Percentiles rank a stretch among this genome's conserved stretches.
phyloP scores from a whole-genome alignment of 768 basidiomycete species.

The Rhodocollybia butyracea region DNA sequence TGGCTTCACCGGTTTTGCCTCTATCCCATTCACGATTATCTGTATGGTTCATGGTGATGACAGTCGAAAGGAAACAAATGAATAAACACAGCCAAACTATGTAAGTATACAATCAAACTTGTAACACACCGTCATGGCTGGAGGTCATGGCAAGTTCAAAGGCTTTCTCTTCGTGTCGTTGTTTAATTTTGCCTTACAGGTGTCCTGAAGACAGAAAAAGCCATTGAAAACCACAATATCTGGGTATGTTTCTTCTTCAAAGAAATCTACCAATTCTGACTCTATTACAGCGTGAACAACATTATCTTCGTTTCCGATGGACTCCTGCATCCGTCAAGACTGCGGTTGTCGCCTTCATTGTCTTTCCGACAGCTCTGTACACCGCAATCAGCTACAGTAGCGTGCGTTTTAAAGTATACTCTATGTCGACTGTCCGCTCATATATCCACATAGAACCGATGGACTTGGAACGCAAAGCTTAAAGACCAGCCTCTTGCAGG shows the following conservation, averaged over 20 bases:
- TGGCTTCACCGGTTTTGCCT: slow-evolving; percentile 56
- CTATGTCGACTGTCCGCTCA: slow-evolving; percentile 4
- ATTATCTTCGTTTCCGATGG: slow-evolving; percentile 15
- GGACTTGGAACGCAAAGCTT: slow-evolving; percentile 27
- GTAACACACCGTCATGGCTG: slow-evolving; percentile 50
- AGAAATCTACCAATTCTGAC: not conserved
- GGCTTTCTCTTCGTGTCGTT: slow-evolving; percentile 1
- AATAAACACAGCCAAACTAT: slow-evolving; percentile 31
- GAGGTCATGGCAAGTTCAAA: slow-evolving; percentile 34
- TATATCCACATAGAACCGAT: slow-evolving; percentile 12
- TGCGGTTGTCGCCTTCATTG: slow-evolving; percentile 6
- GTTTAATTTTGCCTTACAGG: slow-evolving; percentile 21
- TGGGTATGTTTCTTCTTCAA: slow-evolving; percentile 32
- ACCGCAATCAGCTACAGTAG: not conserved
- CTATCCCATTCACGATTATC: slow-evolving; percentile 79
- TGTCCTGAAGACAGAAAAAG: slow-evolving; percentile 39
- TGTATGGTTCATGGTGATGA: slow-evolving; percentile 55
- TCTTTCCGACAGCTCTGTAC: slow-evolving; percentile 8
- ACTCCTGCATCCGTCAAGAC: slow-evolving; percentile 6
- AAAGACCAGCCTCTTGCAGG: slow-evolving; percentile 25
- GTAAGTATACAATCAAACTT: no score
- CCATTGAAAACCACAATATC: slow-evolving; percentile 53
- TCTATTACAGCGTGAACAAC: slow-evolving; percentile 11
- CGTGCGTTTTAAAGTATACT: not conserved
- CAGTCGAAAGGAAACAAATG: slow-evolving; percentile 23